Conservation (phyloP, 768 basidiomycete species). For the Termitomyces sp. region DNA sequence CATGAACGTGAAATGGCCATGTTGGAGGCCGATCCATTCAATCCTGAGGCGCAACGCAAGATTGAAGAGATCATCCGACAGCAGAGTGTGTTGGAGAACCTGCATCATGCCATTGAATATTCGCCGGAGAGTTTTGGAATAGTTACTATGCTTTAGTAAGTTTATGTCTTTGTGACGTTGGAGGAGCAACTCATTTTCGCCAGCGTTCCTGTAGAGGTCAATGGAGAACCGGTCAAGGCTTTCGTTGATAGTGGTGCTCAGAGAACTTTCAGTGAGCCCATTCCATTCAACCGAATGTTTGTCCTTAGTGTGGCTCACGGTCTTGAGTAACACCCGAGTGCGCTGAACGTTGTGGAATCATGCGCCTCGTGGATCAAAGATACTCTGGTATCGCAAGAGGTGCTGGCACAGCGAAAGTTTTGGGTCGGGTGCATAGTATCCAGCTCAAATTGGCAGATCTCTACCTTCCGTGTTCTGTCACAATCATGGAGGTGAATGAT, state of each 20-base stretch:
- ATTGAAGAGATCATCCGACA: slow-evolving; percentile 94
- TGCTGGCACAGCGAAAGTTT: slow-evolving; percentile 90
- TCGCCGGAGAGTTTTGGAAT: slow-evolving; percentile 90
- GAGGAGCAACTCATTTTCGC: neutral
- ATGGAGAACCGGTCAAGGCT: slow-evolving; percentile 84
- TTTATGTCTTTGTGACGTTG: slow-evolving; percentile 10
- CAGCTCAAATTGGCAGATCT: slow-evolving; percentile 87
- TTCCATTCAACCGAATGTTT: neutral
- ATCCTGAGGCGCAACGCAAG: slow-evolving; percentile 85
- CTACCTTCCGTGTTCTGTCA: slow-evolving; percentile 84
- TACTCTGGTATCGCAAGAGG: slow-evolving; percentile 89
- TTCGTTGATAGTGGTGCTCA: slow-evolving; percentile 99
- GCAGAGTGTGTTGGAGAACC: slow-evolving; percentile 85
- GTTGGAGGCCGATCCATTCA: slow-evolving; percentile 85
- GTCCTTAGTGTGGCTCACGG: neutral
- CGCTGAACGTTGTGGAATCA: slow-evolving; percentile 89
- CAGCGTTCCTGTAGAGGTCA: slow-evolving; percentile 90
- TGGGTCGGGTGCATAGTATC: slow-evolving; percentile 91
- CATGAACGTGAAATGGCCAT: slow-evolving; percentile 56
- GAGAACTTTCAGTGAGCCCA: slow-evolving; percentile 81
- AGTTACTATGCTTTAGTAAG: slow-evolving; percentile 96
- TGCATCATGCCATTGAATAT: slow-evolving; percentile 91
- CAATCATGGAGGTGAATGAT: slow-evolving; percentile 78
- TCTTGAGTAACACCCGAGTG: slow-evolving; percentile 81
- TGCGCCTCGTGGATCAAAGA: slow-evolving; percentile 86